Evolutionary conservation across 805 yeast species (phyloP), one percentile per base, ranked within the genome.

Genomic region (Candida caryicola): DNA sequence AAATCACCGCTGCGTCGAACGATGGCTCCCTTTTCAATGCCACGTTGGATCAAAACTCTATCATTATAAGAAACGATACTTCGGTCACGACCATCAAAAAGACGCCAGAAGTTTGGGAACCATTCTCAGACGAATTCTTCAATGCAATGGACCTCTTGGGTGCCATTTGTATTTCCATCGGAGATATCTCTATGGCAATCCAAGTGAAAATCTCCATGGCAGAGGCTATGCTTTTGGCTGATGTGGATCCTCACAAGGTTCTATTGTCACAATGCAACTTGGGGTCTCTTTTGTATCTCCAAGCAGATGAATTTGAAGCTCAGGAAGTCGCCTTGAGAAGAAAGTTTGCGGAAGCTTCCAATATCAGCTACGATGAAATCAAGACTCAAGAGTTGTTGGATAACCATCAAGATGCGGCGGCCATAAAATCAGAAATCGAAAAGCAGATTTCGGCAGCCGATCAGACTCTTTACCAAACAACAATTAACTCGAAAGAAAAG

Each of bases 111-210:
- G 76, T 79, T 1, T 83, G 86, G 85, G 81, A 76, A 38, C 84
- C 82, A 3, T 89, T 85, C 56, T 68, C 81, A 26, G 86, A 83
- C 40, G 96, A 88, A 50, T 74, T 84, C 45, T 81, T 89, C 57
- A 78, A 81, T 39, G 82, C 87, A 1, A 71, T 91, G 59, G 95
- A 89, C 49, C 53, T 86, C 40, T 76, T 81, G 47, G 79, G 85
- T 3, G 88, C 93, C 2, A 66, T 81, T 28, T 82, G 85, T 44
- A 60, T 87, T 39, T 73, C 83, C 1, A 69, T 79, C 12, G 87
- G 87, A n/a, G 88, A 84, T 54, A 64, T 79, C 35, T 64, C 74
- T 14, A 62, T 75, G 33, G 88, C 90, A 1, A 62, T 81, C 14
- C 66, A 76, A 35, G 71, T 83, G 32, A 82, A 81, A 48, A 66